Evolutionary conservation across 2,329 filamentous ascomycete genomes (phyloP), one percentile per base, ranked within the genome.

Genomic region (Phialocephala subalpina): DNA sequence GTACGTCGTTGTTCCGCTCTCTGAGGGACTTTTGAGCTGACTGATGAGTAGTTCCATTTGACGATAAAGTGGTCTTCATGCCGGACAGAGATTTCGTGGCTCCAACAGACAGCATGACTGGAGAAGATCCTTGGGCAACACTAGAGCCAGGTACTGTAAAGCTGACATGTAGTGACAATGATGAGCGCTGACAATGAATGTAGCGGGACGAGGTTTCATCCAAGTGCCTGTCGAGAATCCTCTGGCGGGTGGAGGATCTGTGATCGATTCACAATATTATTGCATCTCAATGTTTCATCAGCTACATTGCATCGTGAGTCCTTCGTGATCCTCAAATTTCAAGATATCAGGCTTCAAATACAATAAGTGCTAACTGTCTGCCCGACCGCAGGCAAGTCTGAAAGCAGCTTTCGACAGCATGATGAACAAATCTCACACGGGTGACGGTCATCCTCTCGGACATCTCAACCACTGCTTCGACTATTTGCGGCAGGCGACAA

Each of bases 381-480:
- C 27, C n/a, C 11, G 22, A 42, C 33, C 20, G 7, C 16, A 67
- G 65, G 65, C 65, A 20, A 55, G 59, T 36, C 52, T 67, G 8
- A 65, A 67, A 57, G 52, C 66, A 29, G 66, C 66, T n/a, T 67
- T 69, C 36, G 61, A 63, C 29, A 47, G 20, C 22, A 58, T 66
- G 59, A 58, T 20, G 4, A 62, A 62, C 22, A 56, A 25, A 22
- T 53, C 56, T 6, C 25, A 59, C 6, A 29, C 18, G 7, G 27
- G 35, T 1, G 36, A 59, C 20, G 22, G 22, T 25, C 14, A 65
- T 27, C 63, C 62, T 29, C 27, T 36, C n/a, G 29, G 29, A 49
- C 66, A 66, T 52, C 55, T 69, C 12, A 53, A 25, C 38, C 67
- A 70, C 38, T 69, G 68, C 42, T 69, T 68, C 20, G 68, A 70